Conservation (phyloP, 2,329 filamentous ascomycete species). For the Xylariaceae sp. region DNA sequence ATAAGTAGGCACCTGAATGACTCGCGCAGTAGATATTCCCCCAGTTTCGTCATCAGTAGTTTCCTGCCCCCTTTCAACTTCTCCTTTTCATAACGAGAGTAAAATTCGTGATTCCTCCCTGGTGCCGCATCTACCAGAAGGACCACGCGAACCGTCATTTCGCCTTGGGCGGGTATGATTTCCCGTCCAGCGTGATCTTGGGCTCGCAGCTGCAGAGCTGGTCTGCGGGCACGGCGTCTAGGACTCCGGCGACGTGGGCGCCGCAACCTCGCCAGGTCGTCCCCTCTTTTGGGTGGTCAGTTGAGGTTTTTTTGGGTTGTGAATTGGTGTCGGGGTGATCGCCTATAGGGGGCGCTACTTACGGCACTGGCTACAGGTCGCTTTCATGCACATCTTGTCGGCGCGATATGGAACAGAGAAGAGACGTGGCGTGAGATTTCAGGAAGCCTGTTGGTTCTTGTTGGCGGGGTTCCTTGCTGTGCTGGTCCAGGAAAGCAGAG, state of each 20-base stretch:
- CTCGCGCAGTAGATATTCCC: too few relatives aligned
- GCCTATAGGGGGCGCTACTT: constrained; percentile 36
- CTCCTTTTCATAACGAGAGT: too few relatives aligned
- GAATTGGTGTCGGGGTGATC: too few relatives aligned
- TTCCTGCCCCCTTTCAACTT: too few relatives aligned
- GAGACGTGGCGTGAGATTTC: too few relatives aligned
- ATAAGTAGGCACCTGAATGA: too few relatives aligned
- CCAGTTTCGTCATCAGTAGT: too few relatives aligned
- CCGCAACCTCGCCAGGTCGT: constrained; percentile 64
- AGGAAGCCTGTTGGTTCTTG: too few relatives aligned
- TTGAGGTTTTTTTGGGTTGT: background rate
- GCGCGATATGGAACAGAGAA: background rate
- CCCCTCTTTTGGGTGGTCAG: constrained; percentile 43
- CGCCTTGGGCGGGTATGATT: constrained; percentile 62
- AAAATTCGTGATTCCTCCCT: background rate
- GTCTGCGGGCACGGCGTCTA: constrained; percentile 53
- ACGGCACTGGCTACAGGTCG: constrained; percentile 60
- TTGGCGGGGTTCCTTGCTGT: background rate
- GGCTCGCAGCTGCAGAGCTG: constrained; percentile 65
- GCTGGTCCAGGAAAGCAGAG: too few relatives aligned
- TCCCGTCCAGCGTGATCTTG: constrained; percentile 56
- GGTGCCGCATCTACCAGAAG: constrained; percentile 3
- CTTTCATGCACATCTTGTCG: constrained; percentile 59
- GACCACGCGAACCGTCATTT: constrained; percentile 19
- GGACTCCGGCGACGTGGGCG: constrained; percentile 56